phyloP scores from a whole-genome alignment of 1,284 basidiomycete species.

The Meripilus lineatus region DNA sequence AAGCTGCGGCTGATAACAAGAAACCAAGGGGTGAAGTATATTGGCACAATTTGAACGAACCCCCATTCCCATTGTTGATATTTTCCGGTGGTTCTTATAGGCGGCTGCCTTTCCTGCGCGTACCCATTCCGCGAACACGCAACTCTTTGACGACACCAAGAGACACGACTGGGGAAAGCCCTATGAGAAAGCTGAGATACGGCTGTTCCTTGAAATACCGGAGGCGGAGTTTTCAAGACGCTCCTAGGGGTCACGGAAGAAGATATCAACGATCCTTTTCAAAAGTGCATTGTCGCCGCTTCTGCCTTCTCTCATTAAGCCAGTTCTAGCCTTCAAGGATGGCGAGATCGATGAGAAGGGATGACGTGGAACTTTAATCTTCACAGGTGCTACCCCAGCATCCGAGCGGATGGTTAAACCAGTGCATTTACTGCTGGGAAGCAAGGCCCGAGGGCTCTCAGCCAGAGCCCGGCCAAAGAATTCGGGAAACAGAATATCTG shows the following conservation, averaged over 20 bases:
- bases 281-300: constrained; percentile 54
- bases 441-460: constrained; percentile 59
- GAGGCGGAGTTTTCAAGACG: constrained; percentile 51
- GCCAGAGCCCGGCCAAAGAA: constrained; percentile 76
- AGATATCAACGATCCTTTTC: constrained; percentile 42
- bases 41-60: neutral
- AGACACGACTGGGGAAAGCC: constrained; percentile 37
- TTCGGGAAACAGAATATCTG: constrained; percentile 81
- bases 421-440: constrained; percentile 69
- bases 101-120: constrained; percentile 62
- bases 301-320: constrained; percentile 67
- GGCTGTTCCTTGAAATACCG: constrained; percentile 66
- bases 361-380: constrained; percentile 61
- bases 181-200: constrained; percentile 42
- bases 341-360: constrained; percentile 47
- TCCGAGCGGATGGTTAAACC: constrained; percentile 60
- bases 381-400: constrained; percentile 72
- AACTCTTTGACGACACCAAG: constrained; percentile 51
- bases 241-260: constrained; percentile 67
- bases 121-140: constrained; percentile 43
- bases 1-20: neutral
- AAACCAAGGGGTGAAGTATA: neutral
- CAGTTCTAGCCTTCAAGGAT: constrained; percentile 54
- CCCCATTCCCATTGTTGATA: neutral
- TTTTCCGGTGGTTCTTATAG: constrained; percentile 29